Evolutionary conservation across 1,139 yeast genomes (phyloP).

Genomic region (Pichia sp.): DNA sequence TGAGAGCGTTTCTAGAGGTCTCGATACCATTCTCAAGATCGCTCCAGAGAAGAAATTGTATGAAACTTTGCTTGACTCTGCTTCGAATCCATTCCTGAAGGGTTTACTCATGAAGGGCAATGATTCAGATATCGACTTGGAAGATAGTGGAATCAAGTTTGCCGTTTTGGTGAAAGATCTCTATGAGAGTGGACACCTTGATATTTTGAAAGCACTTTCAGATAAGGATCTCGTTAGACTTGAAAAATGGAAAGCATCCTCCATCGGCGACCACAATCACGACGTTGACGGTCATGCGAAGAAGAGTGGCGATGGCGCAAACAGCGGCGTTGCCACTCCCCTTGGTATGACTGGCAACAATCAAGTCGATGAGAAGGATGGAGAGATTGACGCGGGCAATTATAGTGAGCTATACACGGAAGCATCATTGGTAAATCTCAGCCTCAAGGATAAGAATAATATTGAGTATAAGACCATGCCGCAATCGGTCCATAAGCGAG

Average conservation of each 20-base stretch:
- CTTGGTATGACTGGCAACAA: too few relatives aligned
- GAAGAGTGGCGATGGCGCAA: too few relatives aligned
- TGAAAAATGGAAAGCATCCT: neutral
- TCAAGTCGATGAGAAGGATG: too few relatives aligned
- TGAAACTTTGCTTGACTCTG: slow-evolving; percentile 25
- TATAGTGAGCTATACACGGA: slow-evolving; percentile 2
- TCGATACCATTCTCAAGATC: slow-evolving; percentile 42
- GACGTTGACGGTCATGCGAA: too few relatives aligned
- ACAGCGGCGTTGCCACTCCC: too few relatives aligned
- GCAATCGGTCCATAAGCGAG: neutral
- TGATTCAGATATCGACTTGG: slow-evolving; percentile 7
- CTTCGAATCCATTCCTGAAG: slow-evolving; percentile 14
- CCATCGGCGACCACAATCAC: too few relatives aligned
- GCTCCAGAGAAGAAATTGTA: slow-evolving; percentile 46
- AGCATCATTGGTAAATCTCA: too few relatives aligned
- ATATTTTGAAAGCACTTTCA: slow-evolving; percentile 16
- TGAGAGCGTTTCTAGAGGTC: slow-evolving; percentile 38
- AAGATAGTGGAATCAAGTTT: slow-evolving; percentile 37
- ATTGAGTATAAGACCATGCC: too few relatives aligned
- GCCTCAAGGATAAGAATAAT: too few relatives aligned
- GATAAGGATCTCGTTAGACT: slow-evolving; percentile 4
- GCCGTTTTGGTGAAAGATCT: slow-evolving; percentile 52
- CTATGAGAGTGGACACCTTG: slow-evolving; percentile 38
- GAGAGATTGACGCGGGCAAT: too few relatives aligned
- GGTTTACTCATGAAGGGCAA: slow-evolving; percentile 2